Evolutionary conservation across 176 grass and related monocot species (phyloP), one percentile per base, ranked within the genome.

Genomic region (Dactylis glomerata): DNA sequence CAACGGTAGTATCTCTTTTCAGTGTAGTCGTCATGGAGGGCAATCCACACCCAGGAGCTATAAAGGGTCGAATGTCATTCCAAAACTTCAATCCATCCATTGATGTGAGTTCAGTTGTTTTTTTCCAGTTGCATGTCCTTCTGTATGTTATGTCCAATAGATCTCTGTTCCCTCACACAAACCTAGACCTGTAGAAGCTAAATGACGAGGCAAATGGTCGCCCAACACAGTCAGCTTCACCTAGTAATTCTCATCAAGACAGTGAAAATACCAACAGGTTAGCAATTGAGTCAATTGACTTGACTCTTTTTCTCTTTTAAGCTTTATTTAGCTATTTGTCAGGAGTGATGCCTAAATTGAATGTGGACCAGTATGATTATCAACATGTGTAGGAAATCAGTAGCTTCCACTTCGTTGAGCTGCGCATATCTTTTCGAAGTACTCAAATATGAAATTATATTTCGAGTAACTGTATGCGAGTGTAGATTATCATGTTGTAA

Each of bases 11-110:
- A 78, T 32, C n/a, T 40, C 38, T 85, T 37, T 90, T 38, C 86
- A 98, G 96, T 68, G 55, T 91, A 81, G 96, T 98, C 52, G 92
- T 98, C 85, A 98, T 91, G 89, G 96, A 98, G 85, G 93, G 96
- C 27, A 91, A 98, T 88, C 96, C 96, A 17, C 87, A 89, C 36
- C 96, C 89, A 16, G 89, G 89, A 89, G 96, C 91, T 47, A 50
- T 91, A 71, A 94, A 78, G 88, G 96, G 96, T 45, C 89, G 96
- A 15, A 90, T 98, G 89, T 98, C 96, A 17, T 98, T 98, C 85
- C 89, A 86, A 63, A 96, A 89, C 88, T 98, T 96, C 75, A 98
- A 98, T 82, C 87, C 91, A 20, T 87, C 83, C 26, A 94, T 98
- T 9, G 91, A 98, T 79, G 96, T 98, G 85, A 94, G 89, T 80